These are phyloP conservation scores for Sarocladiaceae sp. DNA, from an alignment of 2,329 filamentous ascomycete genomes.

Conservation along the genomic window DNA sequence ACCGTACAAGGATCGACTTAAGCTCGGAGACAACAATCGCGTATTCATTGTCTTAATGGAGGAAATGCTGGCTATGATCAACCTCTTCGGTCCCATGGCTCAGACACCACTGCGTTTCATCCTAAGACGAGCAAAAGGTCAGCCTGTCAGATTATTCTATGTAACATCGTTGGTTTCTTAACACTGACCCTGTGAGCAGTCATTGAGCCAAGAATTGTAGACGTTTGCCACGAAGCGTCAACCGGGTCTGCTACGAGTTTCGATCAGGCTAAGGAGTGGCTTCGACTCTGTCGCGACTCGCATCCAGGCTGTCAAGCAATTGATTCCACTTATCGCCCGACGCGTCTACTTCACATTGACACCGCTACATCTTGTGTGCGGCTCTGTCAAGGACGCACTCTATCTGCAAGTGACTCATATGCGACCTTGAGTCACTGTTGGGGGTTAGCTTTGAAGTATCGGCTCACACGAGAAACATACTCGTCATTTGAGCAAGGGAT, in stretches of 20 bases:
- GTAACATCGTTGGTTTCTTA: no score
- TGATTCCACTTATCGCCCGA: neutral
- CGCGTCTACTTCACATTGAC: neutral
- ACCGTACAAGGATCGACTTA: no score
- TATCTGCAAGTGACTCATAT: neutral
- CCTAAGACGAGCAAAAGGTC: no score
- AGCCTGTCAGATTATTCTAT: no score
- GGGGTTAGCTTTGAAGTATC: neutral
- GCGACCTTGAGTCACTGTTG: constrained; percentile 10
- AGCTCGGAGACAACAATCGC: no score
- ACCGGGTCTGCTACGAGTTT: neutral
- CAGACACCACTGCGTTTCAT: no score
- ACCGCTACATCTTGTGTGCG: neutral
- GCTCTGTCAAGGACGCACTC: neutral
- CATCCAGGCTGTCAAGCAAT: neutral
- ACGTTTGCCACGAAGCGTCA: neutral
- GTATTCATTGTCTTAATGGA: no score
- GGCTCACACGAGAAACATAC: neutral
- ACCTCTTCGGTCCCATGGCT: no score
- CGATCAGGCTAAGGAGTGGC: neutral
- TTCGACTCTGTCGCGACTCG: neutral
- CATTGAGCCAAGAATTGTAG: neutral
- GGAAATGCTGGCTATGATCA: no score
- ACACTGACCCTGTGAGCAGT: neutral
- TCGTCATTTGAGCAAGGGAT: neutral